Percentiles rank a stretch among this genome's conserved stretches.
Evolutionary conservation across 495 filamentous ascomycete genomes (phyloP).

Genomic region (Tuber brumale): DNA sequence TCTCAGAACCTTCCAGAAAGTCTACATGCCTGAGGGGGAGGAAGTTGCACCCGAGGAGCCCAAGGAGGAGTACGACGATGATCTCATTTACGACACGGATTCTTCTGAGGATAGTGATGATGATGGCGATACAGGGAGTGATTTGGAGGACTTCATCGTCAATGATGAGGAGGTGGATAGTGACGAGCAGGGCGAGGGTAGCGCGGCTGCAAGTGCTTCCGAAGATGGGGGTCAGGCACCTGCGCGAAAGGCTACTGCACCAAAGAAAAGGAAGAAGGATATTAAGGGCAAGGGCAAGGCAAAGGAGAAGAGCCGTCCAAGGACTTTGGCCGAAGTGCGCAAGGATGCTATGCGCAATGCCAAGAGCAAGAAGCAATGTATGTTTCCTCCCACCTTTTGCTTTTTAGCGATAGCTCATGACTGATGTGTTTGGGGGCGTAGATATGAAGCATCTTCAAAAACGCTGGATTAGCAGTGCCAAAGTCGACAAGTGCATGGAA

Average conservation of each 20-base stretch:
- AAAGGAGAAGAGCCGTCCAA: conserved; percentile 44
- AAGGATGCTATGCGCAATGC: conserved; percentile 57
- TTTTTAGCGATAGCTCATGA: neutral
- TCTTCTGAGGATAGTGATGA: conserved; percentile 42
- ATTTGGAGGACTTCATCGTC: conserved; percentile 55
- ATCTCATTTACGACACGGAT: conserved; percentile 39
- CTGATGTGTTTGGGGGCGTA: conserved; percentile 15
- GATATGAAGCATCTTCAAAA: conserved; percentile 63
- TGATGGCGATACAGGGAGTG: conserved; percentile 44
- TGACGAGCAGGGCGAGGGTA: conserved; percentile 2
- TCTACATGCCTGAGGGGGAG: conserved; percentile 54
- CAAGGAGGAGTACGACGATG: conserved; percentile 38
- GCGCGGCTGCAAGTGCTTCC: conserved; percentile 9
- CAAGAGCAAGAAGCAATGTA: conserved; percentile 52
- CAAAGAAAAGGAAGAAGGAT: conserved; percentile 37
- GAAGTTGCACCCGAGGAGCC: conserved; percentile 11
- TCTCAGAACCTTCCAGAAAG: conserved; percentile 65
- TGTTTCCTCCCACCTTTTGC: conserved; percentile 11
- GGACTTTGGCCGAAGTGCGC: conserved; percentile 59
- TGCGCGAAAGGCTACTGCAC: conserved; percentile 30
- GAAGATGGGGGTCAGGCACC: conserved; percentile 7
- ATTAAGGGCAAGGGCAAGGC: conserved; percentile 47
- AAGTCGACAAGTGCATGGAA: conserved; percentile 68
- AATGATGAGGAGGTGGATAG: conserved; percentile 45
- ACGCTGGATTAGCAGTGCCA: conserved; percentile 67